phyloP scores from a whole-genome alignment of 2,329 filamentous ascomycete species.

The Zasmidium citrigriseum region DNA sequence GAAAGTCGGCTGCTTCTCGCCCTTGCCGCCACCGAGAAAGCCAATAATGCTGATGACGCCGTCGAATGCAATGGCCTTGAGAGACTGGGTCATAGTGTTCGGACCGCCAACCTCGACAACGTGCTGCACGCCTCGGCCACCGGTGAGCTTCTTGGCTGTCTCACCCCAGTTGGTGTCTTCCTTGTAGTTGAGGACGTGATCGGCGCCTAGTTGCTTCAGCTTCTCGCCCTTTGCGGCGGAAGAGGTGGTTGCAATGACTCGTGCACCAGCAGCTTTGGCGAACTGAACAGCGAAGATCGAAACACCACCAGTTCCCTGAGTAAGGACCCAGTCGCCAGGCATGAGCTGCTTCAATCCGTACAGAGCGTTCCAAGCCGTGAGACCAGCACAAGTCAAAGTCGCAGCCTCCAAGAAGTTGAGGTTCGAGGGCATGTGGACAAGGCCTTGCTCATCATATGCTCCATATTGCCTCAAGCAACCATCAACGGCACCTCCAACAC shows the following conservation, averaged over 20 bases:
- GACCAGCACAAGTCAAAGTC: conserved; percentile 49
- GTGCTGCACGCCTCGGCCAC: conserved; percentile 61
- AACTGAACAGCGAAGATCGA: conserved; percentile 64
- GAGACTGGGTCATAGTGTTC: conserved; percentile 58
- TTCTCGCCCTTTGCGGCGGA: conserved; percentile 50
- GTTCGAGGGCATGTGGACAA: conserved; percentile 64
- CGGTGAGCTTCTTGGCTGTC: conserved; percentile 52
- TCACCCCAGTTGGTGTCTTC: conserved; percentile 56
- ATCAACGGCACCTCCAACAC: conserved; percentile 68
- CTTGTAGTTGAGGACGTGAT: conserved; percentile 60
- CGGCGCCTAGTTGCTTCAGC: conserved; percentile 55
- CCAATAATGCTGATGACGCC: conserved; percentile 60
- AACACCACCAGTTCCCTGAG: conserved; percentile 70
- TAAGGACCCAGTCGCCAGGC: conserved; percentile 56
- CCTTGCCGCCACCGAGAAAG: conserved; percentile 54
- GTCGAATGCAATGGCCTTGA: conserved; percentile 46
- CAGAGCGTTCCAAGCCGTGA: conserved; percentile 56
- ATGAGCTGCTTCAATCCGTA: conserved; percentile 48
- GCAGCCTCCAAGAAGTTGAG: conserved; percentile 49
- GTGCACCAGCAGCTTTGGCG: conserved; percentile 55
- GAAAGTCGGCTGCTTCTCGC: conserved; percentile 52
- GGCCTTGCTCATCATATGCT: conserved; percentile 66
- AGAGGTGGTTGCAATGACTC: conserved; percentile 60
- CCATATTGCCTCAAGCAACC: conserved; percentile 69
- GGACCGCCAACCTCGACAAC: conserved; percentile 68